Base-by-base conservation (phyloP, 179 eudicot species). In the Kewa caespitosa region DNA sequence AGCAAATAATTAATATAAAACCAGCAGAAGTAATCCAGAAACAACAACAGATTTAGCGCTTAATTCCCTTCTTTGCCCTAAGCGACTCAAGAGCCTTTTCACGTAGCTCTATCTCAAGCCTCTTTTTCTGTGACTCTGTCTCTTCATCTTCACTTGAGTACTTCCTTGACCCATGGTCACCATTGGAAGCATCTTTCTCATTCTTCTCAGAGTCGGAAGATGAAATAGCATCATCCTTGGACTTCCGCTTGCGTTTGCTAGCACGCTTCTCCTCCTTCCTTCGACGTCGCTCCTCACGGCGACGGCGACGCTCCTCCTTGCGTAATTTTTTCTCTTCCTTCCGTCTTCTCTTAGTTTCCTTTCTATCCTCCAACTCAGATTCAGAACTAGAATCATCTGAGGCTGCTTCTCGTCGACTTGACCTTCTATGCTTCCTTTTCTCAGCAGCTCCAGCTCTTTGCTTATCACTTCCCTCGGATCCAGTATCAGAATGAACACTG, bases 41-140 rank as follows among this genome's bases (percentile, higher is more conserved):
- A 73, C 41, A 79, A 68, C 62, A 77, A 74, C 72, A 84, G 66
- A 75, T 74, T 83, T 84, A 96, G 77, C 76, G 91, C 74, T 85
- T 83, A 75, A 78, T 76, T 74, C 98, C 96, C 89, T 89, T 96
- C 84, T 94, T 94, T 48, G 98, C 99, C 84, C 92, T 83, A 69
- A 94, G 91, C 1, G 94, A 88, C 82, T 96, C 93, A 76, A 96
- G 91, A 69, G 99, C 98, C 88, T 87, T 96, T 77, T 92, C 89
- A 55, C 98, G 92, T 23, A 96, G 84, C 81, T 92, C 99, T 72
- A 91, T 94, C 91, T 94, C 99, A 71, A 94, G 92, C 79, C 81
- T 89, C 82, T 90, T 96, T 86, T 87, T 90, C 73, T 90, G 90
- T 34, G 91, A 78, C 81, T 86, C 91, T 34, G 88, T 66, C 48